A percentile compares a stretch with the other conserved stretches of the same genome.
phyloP scores from a whole-genome alignment of 2,329 filamentous ascomycete species.

The Fusarium goolgardi region DNA sequence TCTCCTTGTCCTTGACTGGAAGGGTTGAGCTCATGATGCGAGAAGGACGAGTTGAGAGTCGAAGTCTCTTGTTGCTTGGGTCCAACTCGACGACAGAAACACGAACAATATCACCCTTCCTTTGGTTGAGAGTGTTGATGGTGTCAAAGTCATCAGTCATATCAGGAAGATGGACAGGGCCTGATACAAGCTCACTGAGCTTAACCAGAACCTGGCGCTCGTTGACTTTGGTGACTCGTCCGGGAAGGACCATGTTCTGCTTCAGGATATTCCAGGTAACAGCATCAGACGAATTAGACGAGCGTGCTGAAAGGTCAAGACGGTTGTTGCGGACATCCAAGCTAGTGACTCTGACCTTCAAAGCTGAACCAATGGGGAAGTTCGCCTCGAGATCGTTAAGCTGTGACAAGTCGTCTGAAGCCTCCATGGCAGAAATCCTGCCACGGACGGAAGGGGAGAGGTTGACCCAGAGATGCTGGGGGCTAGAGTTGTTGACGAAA shows the following conservation, averaged over 20 bases:
- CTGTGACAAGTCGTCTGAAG: slow-evolving; percentile 86
- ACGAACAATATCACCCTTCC: slow-evolving; percentile 86
- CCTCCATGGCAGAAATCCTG: slow-evolving; percentile 82
- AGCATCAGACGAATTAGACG: slow-evolving; percentile 59
- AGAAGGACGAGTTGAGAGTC: slow-evolving; percentile 85
- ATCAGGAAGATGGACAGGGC: slow-evolving; percentile 83
- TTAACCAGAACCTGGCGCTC: slow-evolving; percentile 88
- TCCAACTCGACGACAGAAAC: slow-evolving; percentile 89
- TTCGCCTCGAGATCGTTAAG: slow-evolving; percentile 79
- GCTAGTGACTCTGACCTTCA: slow-evolving; percentile 81
- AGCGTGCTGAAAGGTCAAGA: slow-evolving; percentile 84
- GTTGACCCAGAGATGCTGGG: slow-evolving; percentile 89
- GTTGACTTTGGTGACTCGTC: slow-evolving; percentile 84
- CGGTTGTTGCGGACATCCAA: slow-evolving; percentile 79
- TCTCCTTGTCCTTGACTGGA: slow-evolving; percentile 82
- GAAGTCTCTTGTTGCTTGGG: slow-evolving; percentile 82
- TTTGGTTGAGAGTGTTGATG: slow-evolving; percentile 78
- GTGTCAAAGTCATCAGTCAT: slow-evolving; percentile 87
- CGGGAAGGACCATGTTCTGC: slow-evolving; percentile 83
- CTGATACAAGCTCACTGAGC: slow-evolving; percentile 82
- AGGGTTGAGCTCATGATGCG: slow-evolving; percentile 89
- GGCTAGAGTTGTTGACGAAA: slow-evolving; percentile 89
- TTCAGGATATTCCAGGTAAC: slow-evolving; percentile 78
- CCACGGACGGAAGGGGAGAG: slow-evolving; percentile 89
- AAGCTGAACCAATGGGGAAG: slow-evolving; percentile 90